Evolutionary conservation across 495 filamentous ascomycete genomes (phyloP).

Genomic region (Acidiella bohemica): DNA sequence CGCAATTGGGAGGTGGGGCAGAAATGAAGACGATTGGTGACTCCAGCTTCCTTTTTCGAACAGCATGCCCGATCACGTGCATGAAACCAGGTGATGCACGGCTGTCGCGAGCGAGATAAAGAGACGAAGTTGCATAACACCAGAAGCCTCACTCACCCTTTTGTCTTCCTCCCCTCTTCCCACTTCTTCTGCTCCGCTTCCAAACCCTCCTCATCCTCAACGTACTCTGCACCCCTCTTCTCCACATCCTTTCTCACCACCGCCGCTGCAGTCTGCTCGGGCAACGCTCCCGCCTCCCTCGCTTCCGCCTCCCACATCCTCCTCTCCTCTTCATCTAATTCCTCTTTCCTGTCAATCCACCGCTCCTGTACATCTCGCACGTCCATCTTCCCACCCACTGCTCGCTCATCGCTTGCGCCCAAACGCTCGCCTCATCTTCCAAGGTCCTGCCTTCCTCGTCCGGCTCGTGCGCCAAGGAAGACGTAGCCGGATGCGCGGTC

Average conservation of each 20-base stretch:
- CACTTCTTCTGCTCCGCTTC: conserved; percentile 23
- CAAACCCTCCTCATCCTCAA: conserved; percentile 21
- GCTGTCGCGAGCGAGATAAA: too few relatives aligned
- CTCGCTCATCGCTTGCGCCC: conserved; percentile 88
- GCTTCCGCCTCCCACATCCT: conserved; percentile 54
- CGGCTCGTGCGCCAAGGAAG: conserved; percentile 75
- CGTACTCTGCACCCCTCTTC: conserved; percentile 10
- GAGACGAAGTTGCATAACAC: too few relatives aligned
- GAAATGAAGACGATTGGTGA: too few relatives aligned
- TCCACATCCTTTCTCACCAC: conserved; percentile 17
- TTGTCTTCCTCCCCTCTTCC: conserved; percentile 7
- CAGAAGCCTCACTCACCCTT: too few relatives aligned
- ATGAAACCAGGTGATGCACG: too few relatives aligned
- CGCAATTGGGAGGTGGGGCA: too few relatives aligned
- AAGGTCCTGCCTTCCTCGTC: conserved; percentile 48
- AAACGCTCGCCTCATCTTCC: conserved; percentile 39
- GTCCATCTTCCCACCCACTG: conserved; percentile 58
- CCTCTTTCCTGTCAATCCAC: conserved; percentile 83
- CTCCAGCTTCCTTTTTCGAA: too few relatives aligned
- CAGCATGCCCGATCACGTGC: too few relatives aligned
- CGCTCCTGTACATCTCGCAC: conserved; percentile 82
- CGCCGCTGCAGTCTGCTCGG: conserved; percentile 26
- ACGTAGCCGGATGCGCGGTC: conserved; percentile 87
- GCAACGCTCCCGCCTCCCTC: conserved; percentile 29
- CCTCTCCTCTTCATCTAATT: conserved; percentile 68